Evolutionary conservation across 148 eudicot genomes (phyloP).

Genomic region (Nyssa sinensis): DNA sequence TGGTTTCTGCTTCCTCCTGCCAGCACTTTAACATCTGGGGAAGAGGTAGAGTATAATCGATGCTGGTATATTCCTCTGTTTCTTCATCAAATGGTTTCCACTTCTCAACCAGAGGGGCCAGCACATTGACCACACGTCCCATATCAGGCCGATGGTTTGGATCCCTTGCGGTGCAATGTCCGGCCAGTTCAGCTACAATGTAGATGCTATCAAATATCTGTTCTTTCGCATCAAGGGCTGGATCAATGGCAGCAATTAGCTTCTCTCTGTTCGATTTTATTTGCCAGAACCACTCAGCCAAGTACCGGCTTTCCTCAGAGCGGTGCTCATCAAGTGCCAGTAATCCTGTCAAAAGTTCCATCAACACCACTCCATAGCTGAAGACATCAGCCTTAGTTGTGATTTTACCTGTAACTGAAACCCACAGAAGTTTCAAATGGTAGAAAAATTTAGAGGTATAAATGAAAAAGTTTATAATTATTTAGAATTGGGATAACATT

Average conservation of each 20-base stretch:
- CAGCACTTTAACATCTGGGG: constrained; percentile 57
- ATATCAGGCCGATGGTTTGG: constrained; percentile 81
- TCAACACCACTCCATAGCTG: constrained; percentile 83
- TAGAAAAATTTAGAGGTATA: not conserved
- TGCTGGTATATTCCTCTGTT: constrained; percentile 34
- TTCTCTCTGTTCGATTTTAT: constrained; percentile 46
- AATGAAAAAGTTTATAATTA: not conserved
- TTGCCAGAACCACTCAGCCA: constrained; percentile 79
- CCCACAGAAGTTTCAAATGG: not conserved
- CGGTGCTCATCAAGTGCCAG: constrained; percentile 73
- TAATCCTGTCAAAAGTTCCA: constrained; percentile 76
- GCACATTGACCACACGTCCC: constrained; percentile 66
- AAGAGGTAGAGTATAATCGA: constrained; percentile 44
- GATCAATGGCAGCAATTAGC: constrained; percentile 57
- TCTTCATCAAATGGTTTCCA: constrained; percentile 67
- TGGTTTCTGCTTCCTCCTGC: constrained; percentile 50
- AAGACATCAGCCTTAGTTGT: constrained; percentile 79
- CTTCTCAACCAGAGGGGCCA: constrained; percentile 50
- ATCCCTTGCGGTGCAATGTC: constrained; percentile 76
- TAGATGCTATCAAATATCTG: constrained; percentile 42
- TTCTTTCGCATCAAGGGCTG: constrained; percentile 41
- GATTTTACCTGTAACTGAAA: constrained; percentile 73
- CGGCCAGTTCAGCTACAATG: constrained; percentile 58
- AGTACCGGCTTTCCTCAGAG: constrained; percentile 64
- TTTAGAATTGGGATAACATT: not conserved